Conservation (phyloP, 2,329 filamentous ascomycete species). For the Penicillium sp. region DNA sequence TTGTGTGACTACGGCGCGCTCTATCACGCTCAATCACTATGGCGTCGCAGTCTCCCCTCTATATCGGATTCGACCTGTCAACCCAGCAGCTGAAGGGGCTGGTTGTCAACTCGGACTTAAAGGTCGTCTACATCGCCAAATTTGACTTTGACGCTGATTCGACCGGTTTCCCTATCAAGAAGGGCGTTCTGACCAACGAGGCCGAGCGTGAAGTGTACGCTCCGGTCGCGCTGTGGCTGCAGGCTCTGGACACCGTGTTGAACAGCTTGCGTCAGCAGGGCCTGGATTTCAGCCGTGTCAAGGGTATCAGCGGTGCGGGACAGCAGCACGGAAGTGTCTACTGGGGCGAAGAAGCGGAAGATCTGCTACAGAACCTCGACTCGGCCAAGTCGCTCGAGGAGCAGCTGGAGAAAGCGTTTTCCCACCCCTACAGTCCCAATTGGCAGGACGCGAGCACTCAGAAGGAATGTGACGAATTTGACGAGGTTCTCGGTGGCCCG, state of each 20-base stretch:
- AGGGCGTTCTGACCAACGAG: constrained; percentile 82
- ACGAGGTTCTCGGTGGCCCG: constrained; percentile 64
- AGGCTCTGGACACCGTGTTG: constrained; percentile 84
- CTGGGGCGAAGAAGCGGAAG: constrained; percentile 72
- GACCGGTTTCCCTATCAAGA: constrained; percentile 72
- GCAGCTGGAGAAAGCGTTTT: constrained; percentile 71
- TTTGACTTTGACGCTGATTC: constrained; percentile 93
- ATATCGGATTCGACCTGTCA: constrained; percentile 91
- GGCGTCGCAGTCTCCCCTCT: constrained; percentile 59
- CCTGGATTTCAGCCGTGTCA: constrained; percentile 70
- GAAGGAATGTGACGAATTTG: constrained; percentile 84
- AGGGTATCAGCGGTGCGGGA: constrained; percentile 83
- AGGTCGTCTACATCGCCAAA: constrained; percentile 78
- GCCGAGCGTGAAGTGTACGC: constrained; percentile 85
- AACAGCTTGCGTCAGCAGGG: constrained; percentile 66
- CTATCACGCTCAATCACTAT: constrained; percentile 25
- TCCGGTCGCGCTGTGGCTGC: constrained; percentile 90
- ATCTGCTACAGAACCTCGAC: constrained; percentile 61
- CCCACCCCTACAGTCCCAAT: constrained; percentile 85
- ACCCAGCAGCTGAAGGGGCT: constrained; percentile 97
- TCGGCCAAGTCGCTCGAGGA: constrained; percentile 62
- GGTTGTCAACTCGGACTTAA: constrained; percentile 77
- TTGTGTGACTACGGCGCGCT: background rate
- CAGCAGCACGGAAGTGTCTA: constrained; percentile 98
- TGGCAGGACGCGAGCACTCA: constrained; percentile 98